Evolutionary conservation across 2,329 filamentous ascomycete species (phyloP), one percentile per base, ranked within the genome.

Genomic region (Bertia moriformis): DNA sequence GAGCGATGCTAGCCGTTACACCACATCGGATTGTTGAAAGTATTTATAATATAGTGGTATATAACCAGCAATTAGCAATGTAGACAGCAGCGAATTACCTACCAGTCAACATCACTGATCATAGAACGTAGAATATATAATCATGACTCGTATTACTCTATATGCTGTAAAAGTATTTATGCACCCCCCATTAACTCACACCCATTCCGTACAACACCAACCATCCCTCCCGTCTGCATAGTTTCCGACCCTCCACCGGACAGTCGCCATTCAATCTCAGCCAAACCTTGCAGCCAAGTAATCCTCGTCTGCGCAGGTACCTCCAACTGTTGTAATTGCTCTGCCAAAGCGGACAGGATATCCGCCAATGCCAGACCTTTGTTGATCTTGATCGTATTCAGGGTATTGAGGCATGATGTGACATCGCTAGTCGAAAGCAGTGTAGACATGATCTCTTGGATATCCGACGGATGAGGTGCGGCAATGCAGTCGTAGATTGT

Each of bases 401-500:
- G 78, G 0, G 86, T 93, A 42, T 74, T 79, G 38, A 98, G 67
- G 53, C 89, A 95, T 22, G 83, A 85, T 1, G 83, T 93, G 38
- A 98, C 83, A 53, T 98, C 89, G 40, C 77, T 73, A 2, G 84
- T 95, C 40, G 73, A 78, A 19, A 96, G 71, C 20, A 98, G 69
- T 0, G 86, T 93, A 46, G 81, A 72, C 47, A 88, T 69, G 40
- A 98, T 96, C 49, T 83, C 76, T 46, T 74, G 71, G 52, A 96
- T 86, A 50, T 94, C 89, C 18, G 80, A 76, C 1, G 91, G 91
- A 48, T 93, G 88, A 3, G 91, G 91, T 2, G 89, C 89, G 5
- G 91, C 91, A 53, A 98, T 93, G 59, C 91, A 98, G 59, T 87
- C 88, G 67, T 95, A 98, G 52, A 98, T 96, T 4, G 84, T 86